Base-by-base conservation (phyloP, 495 filamentous ascomycete species). In the Pyrenopolyporus hunteri region DNA sequence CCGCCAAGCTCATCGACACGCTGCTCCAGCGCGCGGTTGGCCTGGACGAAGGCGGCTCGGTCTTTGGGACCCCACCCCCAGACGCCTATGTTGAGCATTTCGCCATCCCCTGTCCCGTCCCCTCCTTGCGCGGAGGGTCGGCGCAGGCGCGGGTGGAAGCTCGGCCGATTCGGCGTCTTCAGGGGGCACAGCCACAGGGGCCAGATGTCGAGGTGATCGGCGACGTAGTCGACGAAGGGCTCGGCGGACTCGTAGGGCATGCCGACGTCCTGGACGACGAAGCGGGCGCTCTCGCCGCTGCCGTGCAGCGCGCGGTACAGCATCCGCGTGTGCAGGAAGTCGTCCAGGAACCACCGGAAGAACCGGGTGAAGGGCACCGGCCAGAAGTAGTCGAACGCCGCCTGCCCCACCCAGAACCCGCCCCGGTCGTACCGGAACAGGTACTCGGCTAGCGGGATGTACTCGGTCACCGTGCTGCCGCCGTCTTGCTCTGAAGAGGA, bases 1-100 rank as follows among this genome's bases (percentile, higher is more conserved):
- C 90, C 90, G 11, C 86, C 83, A 2, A 93, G 77, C 50, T 83
- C 82, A 9, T 73, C 76, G 6, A 93, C 77, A 49, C 85, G 85
- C 0, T 68, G 60, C 70, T 93, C 90, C 6, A 93, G 71, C 11
- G 79, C 79, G 3, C 84, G 79, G 72, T 93, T 91, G 50, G 79
- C 80, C 0, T 62, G 55, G 5, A 90, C 70, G 60, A 82, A 82
- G 23, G 73, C 66, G 4, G 50, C 60, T 10, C 68, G 71, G 25
- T 76, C 51, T 5, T 60, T 39, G 0, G 79, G 79, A 10, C 80
- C 80, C 70, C 74, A 78, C 5, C 82, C 82, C 81, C 82, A 84
- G 1, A 84, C 73, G 13, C 82, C 82, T 10, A 84, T 71, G 59
- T 84, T 84, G 29, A 84, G 71, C 78, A 83, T 81, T 66, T 76